phyloP scores from a whole-genome alignment of 805 yeast species.

The Metschnikowia kunwiensis region DNA sequence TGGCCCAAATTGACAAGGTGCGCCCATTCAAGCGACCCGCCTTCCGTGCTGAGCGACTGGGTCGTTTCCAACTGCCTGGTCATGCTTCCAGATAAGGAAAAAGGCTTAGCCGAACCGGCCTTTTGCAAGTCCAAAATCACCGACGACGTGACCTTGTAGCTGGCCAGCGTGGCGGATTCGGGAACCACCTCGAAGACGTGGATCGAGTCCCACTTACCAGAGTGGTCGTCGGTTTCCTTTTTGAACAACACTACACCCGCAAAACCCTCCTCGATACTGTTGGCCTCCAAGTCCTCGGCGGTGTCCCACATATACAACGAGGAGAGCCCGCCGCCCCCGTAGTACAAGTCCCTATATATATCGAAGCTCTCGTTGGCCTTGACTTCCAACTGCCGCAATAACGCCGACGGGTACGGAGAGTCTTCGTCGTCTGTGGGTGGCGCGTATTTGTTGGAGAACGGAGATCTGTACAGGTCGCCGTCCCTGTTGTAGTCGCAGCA shows the following conservation, averaged over 20 bases:
- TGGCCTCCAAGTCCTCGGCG: slow-evolving; percentile 50
- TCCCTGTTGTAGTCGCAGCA: slow-evolving; percentile 95
- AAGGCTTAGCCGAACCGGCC: slow-evolving; percentile 16
- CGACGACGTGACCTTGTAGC: slow-evolving; percentile 80
- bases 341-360: slow-evolving; percentile 87
- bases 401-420: slow-evolving; percentile 63
- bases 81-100: slow-evolving; percentile 72
- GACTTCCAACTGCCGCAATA: slow-evolving; percentile 69
- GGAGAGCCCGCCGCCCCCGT: slow-evolving; percentile 84
- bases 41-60: slow-evolving; percentile 36
- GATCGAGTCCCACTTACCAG: slow-evolving; percentile 85
- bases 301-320: slow-evolving; percentile 91
- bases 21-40: slow-evolving; percentile 47
- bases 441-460: slow-evolving; percentile 78
- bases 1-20: slow-evolving; percentile 86
- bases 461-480: slow-evolving; percentile 88
- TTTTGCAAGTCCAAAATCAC: slow-evolving; percentile 68
- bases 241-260: slow-evolving; percentile 91
- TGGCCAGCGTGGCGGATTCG: slow-evolving; percentile 34
- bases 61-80: slow-evolving; percentile 76
- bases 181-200: slow-evolving; percentile 80
- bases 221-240: slow-evolving; percentile 51
- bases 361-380: slow-evolving; percentile 89
- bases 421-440: slow-evolving; percentile 48
- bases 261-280: slow-evolving; percentile 50